Evolutionary conservation across 1,284 basidiomycete species (phyloP).

Genomic region (Rhodotorula sp.): DNA sequence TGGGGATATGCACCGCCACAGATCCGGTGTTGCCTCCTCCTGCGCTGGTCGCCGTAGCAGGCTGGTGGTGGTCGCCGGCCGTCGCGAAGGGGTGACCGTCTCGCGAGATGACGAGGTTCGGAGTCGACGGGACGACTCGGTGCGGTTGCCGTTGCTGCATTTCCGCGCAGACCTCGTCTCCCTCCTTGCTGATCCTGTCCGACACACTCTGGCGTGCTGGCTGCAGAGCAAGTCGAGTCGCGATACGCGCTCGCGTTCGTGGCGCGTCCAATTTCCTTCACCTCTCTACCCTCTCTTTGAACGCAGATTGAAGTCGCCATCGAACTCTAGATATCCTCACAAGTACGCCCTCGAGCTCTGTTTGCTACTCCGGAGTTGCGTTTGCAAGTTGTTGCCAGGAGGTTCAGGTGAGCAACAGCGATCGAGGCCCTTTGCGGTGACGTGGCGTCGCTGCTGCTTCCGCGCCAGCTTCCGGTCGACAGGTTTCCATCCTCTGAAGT

Average conservation of each 20-base stretch:
- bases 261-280: not conserved
- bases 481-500: too few species aligned
- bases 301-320: not conserved
- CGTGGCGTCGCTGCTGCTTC: too few species aligned
- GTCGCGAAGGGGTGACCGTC: not conserved
- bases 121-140: conserved; percentile 1
- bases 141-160: conserved; percentile 2
- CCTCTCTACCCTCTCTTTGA: too few species aligned
- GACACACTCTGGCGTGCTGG: not conserved
- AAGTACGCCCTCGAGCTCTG: too few species aligned
- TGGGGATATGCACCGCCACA: too few species aligned
- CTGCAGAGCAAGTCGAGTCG: not conserved
- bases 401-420: too few species aligned
- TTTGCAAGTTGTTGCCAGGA: too few species aligned
- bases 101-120: not conserved
- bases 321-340: too few species aligned
- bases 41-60: not conserved
- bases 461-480: too few species aligned
- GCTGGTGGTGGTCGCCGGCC: not conserved
- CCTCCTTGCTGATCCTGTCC: not conserved
- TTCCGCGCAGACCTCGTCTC: not conserved
- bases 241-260: not conserved
- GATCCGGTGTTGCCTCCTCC: too few species aligned
- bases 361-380: too few species aligned
- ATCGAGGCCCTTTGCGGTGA: too few species aligned